Base-by-base conservation (phyloP, 257 asterid species). In the Forsythia viridissima region DNA sequence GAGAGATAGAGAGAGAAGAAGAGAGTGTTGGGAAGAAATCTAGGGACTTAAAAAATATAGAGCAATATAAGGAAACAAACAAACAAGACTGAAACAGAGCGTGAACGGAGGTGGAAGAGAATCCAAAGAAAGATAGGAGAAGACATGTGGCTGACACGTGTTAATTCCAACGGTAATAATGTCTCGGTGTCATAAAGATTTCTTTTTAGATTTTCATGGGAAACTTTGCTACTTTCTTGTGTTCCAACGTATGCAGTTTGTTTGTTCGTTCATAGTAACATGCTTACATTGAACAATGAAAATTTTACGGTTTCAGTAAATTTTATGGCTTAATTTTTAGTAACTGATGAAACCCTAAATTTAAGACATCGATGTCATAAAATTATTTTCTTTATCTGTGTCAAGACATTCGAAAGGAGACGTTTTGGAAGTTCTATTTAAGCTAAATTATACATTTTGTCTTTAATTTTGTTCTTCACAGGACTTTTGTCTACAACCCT, bases 81-180 rank as follows among this genome's bases (percentile, higher is more conserved):
- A 46, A 51, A 66, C 48, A 67, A 55, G 24, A 43, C 48, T 3
- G 79, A 76, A 37, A 39, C 34, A 30, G 34, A 30, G 34, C 36
- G 61, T 55, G 66, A 57, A 77, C 51, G 81, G 44, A 41, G 82
- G 76, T 76, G 77, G 70, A 37, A 70, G 91, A 77, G 93, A 86
- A 90, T 89, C 93, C 94, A 82, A 86, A 68, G 92, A 77, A 79
- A 77, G 79, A 79, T 77, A 70, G 77, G 75, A 70, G 79, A 73
- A 55, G 91, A 88, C 92, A 86, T 44, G 87, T 88, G 91, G 89
- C 75, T 76, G 89, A 83, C 92, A 87, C 87, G 85, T 79, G 85
- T 73, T 76, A 10, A 4, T 18, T 72, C 76, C 73, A 93, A 93
- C 98, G 98, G 98, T 89, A 81, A 90, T 55, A 77, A 83, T 82